These are phyloP conservation scores for Mrakia frigida DNA, from an alignment of 768 basidiomycete genomes.

Conservation along the genomic window DNA sequence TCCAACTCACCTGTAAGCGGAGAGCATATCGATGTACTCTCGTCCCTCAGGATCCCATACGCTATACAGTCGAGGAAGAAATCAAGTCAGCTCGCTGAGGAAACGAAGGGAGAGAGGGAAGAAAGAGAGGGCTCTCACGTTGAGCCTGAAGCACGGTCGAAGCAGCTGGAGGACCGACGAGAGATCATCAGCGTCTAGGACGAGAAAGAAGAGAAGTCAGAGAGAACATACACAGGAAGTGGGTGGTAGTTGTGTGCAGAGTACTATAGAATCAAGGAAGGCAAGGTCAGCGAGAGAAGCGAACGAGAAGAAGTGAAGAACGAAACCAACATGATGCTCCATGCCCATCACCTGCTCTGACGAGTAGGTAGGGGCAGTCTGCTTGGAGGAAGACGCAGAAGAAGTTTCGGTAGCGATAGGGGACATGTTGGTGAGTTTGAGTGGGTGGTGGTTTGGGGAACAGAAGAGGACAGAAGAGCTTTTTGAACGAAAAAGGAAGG, in stretches of 20 bases:
- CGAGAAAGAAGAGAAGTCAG: neutral
- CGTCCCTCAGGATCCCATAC: conserved; percentile 94
- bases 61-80: conserved; percentile 43
- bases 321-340: conserved; percentile 14
- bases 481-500: neutral
- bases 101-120: neutral
- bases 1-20: conserved; percentile 81
- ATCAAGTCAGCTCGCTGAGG: conserved; percentile 35
- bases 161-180: conserved; percentile 51
- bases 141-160: conserved; percentile 81
- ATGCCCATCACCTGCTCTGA: conserved; percentile 15
- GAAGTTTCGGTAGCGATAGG: conserved; percentile 7
- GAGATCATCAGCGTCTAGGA: neutral
- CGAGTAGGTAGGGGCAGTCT: neutral
- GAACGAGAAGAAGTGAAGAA: neutral
- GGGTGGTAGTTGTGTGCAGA: conserved; percentile 81
- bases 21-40: conserved; percentile 96
- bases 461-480: neutral
- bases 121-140: conserved; percentile 44
- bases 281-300: neutral
- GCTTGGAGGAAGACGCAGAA: neutral
- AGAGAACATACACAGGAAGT: conserved; percentile 61
- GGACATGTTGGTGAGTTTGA: neutral
- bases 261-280: neutral
- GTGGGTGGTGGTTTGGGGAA: neutral